These are phyloP conservation scores for Andrographis paniculata DNA, from an alignment of 305 asterid species.

Conservation along the genomic window DNA sequence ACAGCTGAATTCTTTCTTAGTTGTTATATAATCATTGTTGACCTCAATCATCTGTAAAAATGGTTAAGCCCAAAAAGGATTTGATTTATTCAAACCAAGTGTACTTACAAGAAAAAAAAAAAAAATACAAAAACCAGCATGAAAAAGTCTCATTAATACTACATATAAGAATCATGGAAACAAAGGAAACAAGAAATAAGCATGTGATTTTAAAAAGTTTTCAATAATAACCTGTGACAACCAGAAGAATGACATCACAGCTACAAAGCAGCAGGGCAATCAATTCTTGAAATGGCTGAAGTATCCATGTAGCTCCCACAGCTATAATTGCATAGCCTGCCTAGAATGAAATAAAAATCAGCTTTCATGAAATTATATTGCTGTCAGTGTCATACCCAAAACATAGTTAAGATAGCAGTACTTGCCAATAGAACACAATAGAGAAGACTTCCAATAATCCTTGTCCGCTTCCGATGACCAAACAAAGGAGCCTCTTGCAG, in stretches of 20 bases:
- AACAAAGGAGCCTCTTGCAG: conserved; percentile 89
- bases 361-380: conserved; percentile 16
- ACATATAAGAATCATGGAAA: conserved; percentile 7
- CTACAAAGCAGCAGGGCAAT: conserved; percentile 72
- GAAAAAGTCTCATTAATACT: conserved; percentile 7
- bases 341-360: conserved; percentile 50
- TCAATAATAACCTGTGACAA: conserved; percentile 52
- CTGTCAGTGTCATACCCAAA: conserved; percentile 6
- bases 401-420: conserved; percentile 15
- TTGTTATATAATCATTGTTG: conserved; percentile 4
- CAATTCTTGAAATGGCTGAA: conserved; percentile 39
- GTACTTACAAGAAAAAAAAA: background rate
- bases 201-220: conserved; percentile 16
- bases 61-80: background rate
- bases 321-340: conserved; percentile 92
- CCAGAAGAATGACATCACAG: conserved; percentile 63
- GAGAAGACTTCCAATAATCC: conserved; percentile 64
- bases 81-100: background rate
- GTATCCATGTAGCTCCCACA: conserved; percentile 68
- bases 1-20: conserved; percentile 3
- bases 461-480: conserved; percentile 85
- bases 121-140: background rate
- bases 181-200: background rate
- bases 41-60: conserved; percentile 10
- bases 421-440: conserved; percentile 88